Evolutionary conservation across 2,329 filamentous ascomycete species (phyloP).

Genomic region (Dothiorella sarmentorum): DNA sequence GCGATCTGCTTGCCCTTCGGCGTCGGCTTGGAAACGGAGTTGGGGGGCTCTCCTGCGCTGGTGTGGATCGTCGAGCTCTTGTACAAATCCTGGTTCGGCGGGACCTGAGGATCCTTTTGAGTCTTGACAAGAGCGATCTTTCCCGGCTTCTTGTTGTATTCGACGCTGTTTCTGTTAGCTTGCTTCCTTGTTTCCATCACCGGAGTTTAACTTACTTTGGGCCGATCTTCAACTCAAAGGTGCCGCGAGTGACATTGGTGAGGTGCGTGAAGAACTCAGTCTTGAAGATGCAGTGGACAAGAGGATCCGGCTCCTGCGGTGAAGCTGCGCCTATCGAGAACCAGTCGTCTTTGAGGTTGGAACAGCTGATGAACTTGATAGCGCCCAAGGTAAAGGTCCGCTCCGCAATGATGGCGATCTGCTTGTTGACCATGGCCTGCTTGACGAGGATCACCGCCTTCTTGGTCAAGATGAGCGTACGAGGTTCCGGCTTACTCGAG

Average conservation of each 20-base stretch:
- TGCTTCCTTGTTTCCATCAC: no score
- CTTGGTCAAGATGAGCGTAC: constrained; percentile 79
- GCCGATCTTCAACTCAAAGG: constrained; percentile 74
- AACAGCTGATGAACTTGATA: constrained; percentile 82
- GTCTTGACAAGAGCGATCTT: constrained; percentile 89
- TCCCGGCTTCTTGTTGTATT: constrained; percentile 96
- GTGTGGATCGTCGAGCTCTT: constrained; percentile 93
- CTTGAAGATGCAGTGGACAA: constrained; percentile 91
- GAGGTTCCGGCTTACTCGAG: constrained; percentile 87
- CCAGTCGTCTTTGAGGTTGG: constrained; percentile 89
- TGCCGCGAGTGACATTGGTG: constrained; percentile 71
- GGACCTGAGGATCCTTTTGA: constrained; percentile 75
- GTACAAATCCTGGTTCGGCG: constrained; percentile 70
- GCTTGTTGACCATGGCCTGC: constrained; percentile 76
- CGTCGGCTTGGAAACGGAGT: constrained; percentile 76
- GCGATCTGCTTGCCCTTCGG: constrained; percentile 84
- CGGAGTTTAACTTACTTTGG: no score
- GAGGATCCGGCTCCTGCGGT: constrained; percentile 85
- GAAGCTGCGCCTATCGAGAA: constrained; percentile 90
- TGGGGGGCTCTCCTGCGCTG: constrained; percentile 75
- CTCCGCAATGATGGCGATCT: constrained; percentile 77
- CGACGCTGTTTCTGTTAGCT: no score
- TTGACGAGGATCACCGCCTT: constrained; percentile 86
- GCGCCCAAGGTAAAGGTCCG: constrained; percentile 77
- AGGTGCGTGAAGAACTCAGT: constrained; percentile 96